Percentiles rank a stretch among this genome's conserved stretches.
Evolutionary conservation across 768 basidiomycete species (phyloP).

Genomic region (Boletus speciosus): DNA sequence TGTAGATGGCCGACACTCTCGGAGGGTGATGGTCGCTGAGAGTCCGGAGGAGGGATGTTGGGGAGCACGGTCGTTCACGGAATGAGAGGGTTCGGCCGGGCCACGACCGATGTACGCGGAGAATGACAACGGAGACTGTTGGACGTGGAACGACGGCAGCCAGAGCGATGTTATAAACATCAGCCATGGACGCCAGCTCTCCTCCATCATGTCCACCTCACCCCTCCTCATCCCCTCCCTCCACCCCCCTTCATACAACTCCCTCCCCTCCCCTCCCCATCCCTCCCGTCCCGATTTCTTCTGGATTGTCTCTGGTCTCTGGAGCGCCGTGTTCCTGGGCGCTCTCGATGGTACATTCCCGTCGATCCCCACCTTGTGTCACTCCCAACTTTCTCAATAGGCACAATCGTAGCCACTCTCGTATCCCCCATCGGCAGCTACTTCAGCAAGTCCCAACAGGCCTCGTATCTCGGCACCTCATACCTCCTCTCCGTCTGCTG

Average conservation of each 20-base stretch:
- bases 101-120: conserved; percentile 29
- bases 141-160: conserved; percentile 20
- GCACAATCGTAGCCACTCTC: conserved; percentile 85
- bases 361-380: conserved; percentile 1
- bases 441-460: conserved; percentile 74
- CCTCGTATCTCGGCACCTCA: conserved; percentile 85
- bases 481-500: conserved; percentile 87
- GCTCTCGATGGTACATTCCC: conserved; percentile 70
- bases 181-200: not conserved
- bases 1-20: not conserved
- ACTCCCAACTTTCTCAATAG: conserved; percentile 25
- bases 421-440: conserved; percentile 82
- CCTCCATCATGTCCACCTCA: conserved; percentile 33
- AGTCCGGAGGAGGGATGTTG: not conserved
- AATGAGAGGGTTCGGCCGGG: conserved; percentile 8
- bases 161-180: conserved; percentile 19
- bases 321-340: conserved; percentile 81
- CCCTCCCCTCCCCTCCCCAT: conserved; percentile 34
- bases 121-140: conserved; percentile 25
- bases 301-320: conserved; percentile 75
- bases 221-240: conserved; percentile 43
- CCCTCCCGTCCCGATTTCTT: conserved; percentile 51
- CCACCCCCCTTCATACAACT: conserved; percentile 40
- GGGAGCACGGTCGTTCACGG: too few species aligned
- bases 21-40: not conserved